phyloP scores from a whole-genome alignment of 148 eudicot species.

The Fagopyrum esculentum region DNA sequence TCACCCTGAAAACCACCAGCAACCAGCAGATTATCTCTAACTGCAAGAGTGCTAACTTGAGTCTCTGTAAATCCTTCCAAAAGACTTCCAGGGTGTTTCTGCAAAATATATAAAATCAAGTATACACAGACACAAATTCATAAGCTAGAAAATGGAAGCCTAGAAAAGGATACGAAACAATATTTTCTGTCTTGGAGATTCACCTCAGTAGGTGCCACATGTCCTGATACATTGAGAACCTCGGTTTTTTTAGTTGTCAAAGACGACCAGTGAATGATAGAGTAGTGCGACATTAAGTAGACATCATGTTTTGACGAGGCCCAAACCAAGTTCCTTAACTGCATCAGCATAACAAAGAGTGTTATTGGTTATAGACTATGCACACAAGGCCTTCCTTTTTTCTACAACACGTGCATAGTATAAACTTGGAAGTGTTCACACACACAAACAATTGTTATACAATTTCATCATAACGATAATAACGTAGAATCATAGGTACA shows the following conservation, averaged over 20 bases:
- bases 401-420: no score
- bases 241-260: slow-evolving; percentile 46
- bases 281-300: slow-evolving; percentile 67
- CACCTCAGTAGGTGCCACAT: slow-evolving; percentile 82
- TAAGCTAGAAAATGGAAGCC: neutral
- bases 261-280: slow-evolving; percentile 52
- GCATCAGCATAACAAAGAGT: slow-evolving; percentile 18
- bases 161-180: neutral
- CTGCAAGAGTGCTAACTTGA: slow-evolving; percentile 90
- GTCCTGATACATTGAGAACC: slow-evolving; percentile 77
- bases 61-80: slow-evolving; percentile 79
- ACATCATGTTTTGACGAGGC: slow-evolving; percentile 90
- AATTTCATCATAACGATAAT: no score
- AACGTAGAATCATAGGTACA: no score
- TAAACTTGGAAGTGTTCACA: no score
- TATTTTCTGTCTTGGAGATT: slow-evolving; percentile 6
- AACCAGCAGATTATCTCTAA: slow-evolving; percentile 69
- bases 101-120: slow-evolving; percentile 6
- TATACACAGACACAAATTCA: neutral
- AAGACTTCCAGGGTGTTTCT: slow-evolving; percentile 89
- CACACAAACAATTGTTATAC: no score
- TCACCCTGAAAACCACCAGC: slow-evolving; percentile 95
- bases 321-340: slow-evolving; percentile 93
- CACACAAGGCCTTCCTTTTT: neutral
- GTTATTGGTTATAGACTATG: neutral